Conservation (phyloP, 2,329 filamentous ascomycete genomes). For the Zelopaecilomyces penicillatus region DNA sequence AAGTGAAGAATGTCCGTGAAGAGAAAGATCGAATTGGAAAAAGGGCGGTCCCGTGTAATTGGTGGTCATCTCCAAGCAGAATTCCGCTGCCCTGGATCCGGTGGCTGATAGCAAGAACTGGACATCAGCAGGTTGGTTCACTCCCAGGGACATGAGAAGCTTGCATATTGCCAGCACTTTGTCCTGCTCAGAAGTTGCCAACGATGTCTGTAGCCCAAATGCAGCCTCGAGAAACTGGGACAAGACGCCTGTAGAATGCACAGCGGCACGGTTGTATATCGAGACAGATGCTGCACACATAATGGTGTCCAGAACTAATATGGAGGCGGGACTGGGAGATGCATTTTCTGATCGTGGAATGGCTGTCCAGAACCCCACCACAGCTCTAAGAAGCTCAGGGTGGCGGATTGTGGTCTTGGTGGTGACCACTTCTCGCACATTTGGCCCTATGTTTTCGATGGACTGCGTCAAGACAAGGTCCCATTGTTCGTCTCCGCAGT, state of each 20-base stretch:
- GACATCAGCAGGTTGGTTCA: constrained; percentile 74
- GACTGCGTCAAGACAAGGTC: constrained; percentile 28
- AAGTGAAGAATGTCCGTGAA: constrained; percentile 80
- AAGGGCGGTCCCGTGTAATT: constrained; percentile 70
- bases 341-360: constrained; percentile 41
- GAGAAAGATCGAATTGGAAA: constrained; percentile 88
- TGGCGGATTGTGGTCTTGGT: constrained; percentile 47
- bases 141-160: constrained; percentile 63
- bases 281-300: constrained; percentile 50
- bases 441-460: constrained; percentile 28
- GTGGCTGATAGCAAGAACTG: constrained; percentile 57
- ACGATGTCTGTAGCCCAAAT: constrained; percentile 43
- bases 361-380: constrained; percentile 57
- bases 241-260: constrained; percentile 65
- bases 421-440: constrained; percentile 41
- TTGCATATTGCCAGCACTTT: constrained; percentile 60
- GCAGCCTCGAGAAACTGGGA: constrained; percentile 57
- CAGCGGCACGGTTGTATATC: constrained; percentile 58
- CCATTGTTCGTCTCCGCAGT: constrained; percentile 30
- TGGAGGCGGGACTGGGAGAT: constrained; percentile 44
- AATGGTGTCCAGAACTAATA: constrained; percentile 59
- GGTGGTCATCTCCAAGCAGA: constrained; percentile 64
- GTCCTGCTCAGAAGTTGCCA: constrained; percentile 47
- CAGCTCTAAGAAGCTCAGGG: constrained; percentile 53
- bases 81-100: constrained; percentile 51